These are phyloP conservation scores for Lentinula detonsa DNA, from an alignment of 768 basidiomycete species.

Conservation along the genomic window DNA sequence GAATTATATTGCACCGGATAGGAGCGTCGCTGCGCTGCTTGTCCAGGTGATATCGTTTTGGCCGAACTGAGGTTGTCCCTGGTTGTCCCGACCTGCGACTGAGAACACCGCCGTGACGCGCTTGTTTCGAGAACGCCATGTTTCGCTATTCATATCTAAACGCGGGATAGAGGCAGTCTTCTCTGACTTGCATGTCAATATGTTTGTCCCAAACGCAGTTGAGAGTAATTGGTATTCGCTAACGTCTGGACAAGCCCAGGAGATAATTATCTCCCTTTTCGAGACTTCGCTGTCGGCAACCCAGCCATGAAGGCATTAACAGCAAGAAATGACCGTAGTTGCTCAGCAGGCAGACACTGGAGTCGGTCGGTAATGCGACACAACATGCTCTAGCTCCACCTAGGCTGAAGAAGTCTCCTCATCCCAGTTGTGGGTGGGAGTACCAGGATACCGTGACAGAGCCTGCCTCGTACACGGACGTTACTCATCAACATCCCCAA, in stretches of 20 bases:
- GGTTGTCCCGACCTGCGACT: slow-evolving; percentile 10
- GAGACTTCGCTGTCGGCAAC: slow-evolving; percentile 12
- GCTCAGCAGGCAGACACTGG: neutral
- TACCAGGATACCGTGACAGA: neutral
- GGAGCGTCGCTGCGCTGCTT: slow-evolving; percentile 10
- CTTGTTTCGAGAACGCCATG: slow-evolving; percentile 16
- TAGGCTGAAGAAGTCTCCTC: neutral
- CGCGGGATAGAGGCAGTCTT: slow-evolving; percentile 15
- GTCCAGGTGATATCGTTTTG: slow-evolving; percentile 13
- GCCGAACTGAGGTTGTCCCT: slow-evolving; percentile 16
- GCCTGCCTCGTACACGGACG: neutral
- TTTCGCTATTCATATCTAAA: slow-evolving; percentile 13
- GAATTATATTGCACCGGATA: slow-evolving; percentile 17
- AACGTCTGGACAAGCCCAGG: slow-evolving; percentile 13
- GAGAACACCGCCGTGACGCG: slow-evolving; percentile 10
- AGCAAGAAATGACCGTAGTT: slow-evolving; percentile 17
- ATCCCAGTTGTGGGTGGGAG: neutral
- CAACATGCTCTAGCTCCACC: neutral
- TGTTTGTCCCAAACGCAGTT: slow-evolving; percentile 4
- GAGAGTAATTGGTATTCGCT: slow-evolving; percentile 7
- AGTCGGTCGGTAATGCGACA: neutral
- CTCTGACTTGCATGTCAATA: slow-evolving; percentile 11
- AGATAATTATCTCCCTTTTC: slow-evolving; percentile 12
- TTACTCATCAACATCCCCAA: neutral
- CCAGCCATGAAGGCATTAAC: slow-evolving; percentile 16